A percentile compares a stretch with the other conserved stretches of the same genome.
Evolutionary conservation across 805 yeast species (phyloP).

Genomic region (Saccharomycopsis capsularis): DNA sequence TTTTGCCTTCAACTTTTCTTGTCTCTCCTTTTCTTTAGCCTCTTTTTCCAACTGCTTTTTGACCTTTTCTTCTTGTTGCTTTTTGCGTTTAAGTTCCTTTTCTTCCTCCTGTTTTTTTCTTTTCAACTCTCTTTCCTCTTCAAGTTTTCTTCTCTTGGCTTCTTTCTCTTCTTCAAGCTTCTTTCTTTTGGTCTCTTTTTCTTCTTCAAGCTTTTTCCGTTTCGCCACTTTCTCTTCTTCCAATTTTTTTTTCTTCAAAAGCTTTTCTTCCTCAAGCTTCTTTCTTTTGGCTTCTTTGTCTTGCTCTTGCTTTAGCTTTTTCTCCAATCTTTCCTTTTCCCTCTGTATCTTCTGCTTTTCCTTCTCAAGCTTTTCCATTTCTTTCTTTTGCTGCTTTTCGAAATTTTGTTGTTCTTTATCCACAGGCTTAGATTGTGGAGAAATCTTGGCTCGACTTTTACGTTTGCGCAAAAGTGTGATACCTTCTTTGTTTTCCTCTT

Average conservation of each 20-base stretch:
- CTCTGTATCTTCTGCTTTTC: background rate
- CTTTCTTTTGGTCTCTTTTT: constrained; percentile 8
- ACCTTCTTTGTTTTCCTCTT: background rate
- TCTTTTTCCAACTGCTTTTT: background rate
- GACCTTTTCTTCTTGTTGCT: constrained; percentile 3
- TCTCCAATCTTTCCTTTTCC: constrained; percentile 3
- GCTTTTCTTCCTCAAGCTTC: constrained; percentile 9
- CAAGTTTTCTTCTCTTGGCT: constrained; percentile 9
- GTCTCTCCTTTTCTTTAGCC: background rate
- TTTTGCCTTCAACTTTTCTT: background rate
- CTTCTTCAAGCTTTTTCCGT: constrained; percentile 5
- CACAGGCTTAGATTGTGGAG: background rate
- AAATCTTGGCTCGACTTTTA: background rate
- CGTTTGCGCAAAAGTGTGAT: too few species aligned
- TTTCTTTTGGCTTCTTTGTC: constrained; percentile 9
- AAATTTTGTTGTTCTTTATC: constrained; percentile 1
- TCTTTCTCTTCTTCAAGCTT: constrained; percentile 12
- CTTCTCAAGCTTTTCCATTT: background rate
- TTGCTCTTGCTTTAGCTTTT: constrained; percentile 4
- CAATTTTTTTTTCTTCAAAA: background rate
- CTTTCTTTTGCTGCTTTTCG: background rate
- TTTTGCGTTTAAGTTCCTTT: background rate
- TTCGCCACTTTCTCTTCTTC: constrained; percentile 11
- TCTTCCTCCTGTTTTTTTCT: constrained; percentile 10
- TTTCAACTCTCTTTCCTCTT: constrained; percentile 16